Conservation (phyloP, 495 filamentous ascomycete species). For the Xylaria sp. region DNA sequence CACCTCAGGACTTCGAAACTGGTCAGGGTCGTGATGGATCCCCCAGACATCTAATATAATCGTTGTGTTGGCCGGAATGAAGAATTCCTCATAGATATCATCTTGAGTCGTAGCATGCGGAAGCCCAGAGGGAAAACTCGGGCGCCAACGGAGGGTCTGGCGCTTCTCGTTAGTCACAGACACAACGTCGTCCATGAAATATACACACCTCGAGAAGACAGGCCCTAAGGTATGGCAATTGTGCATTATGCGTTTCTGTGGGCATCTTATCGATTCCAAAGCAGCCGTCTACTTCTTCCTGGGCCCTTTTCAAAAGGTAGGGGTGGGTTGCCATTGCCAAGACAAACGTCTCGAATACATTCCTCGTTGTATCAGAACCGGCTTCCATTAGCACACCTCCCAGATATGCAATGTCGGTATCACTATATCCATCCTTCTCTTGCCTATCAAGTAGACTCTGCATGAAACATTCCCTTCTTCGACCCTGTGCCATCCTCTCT, state of each 20-base stretch:
- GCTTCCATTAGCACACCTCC: slow-evolving; percentile 46
- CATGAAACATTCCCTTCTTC: slow-evolving; percentile 25
- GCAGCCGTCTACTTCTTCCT: slow-evolving; percentile 38
- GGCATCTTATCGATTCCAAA: slow-evolving; percentile 44
- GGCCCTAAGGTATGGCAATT: slow-evolving; percentile 25
- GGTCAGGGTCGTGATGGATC: slow-evolving; percentile 37
- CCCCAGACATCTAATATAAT: slow-evolving; percentile 41
- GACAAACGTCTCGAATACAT: slow-evolving; percentile 48
- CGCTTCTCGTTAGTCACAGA: slow-evolving; percentile 1
- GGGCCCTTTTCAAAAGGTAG: slow-evolving; percentile 39
- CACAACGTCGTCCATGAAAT: neutral
- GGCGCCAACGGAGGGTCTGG: slow-evolving; percentile 47
- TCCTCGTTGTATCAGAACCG: slow-evolving; percentile 53
- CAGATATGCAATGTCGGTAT: slow-evolving; percentile 33
- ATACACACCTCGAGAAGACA: slow-evolving; percentile 20
- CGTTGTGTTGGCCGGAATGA: slow-evolving; percentile 43
- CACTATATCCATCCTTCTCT: slow-evolving; percentile 32
- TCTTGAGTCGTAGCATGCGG: slow-evolving; percentile 42
- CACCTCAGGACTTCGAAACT: slow-evolving; percentile 41
- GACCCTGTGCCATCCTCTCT: slow-evolving; percentile 22
- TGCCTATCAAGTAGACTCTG: slow-evolving; percentile 1
- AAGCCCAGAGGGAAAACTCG: slow-evolving; percentile 36
- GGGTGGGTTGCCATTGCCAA: slow-evolving; percentile 53
- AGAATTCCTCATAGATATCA: slow-evolving; percentile 44
- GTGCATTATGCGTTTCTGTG: neutral